Base-by-base conservation (phyloP, 805 yeast genomes). In the Sungouiella blattae region DNA sequence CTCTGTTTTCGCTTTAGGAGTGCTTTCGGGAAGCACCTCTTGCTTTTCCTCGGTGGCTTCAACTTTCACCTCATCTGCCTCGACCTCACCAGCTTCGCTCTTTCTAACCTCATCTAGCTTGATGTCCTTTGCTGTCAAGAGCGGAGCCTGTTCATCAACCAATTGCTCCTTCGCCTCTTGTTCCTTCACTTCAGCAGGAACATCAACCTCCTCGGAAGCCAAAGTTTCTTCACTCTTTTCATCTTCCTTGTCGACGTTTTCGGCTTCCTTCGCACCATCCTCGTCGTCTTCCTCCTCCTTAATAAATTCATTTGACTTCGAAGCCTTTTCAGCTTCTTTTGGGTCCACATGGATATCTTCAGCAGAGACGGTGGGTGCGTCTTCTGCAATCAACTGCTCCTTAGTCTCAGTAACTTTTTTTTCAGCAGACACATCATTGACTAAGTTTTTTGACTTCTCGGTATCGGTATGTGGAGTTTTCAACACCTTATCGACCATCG, bases 401-500 rank as follows among this genome's bases (percentile, higher is more conserved):
- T 28, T 29, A 24, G 37, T 32, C 37, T 36, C 40, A 26, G 32
- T 18, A 2, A 24, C 40, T 23, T n/a, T n/a, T n/a, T 39, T 43
- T 16, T 38, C 48, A 14, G 50, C 48, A n/a, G 47, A 28, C 11
- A 44, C 45, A 39, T 44, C 49, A 32, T 33, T 38, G 31, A 41
- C 48, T 18, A n/a, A 16, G 28, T 32, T 30, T 21, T 36, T 35
- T 31, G 31, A 18, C 31, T 28, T 11, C 11, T 36, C 33, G 13
- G 28, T 23, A 21, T 16, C 28, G 26, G 26, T 22, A 21, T 30
- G 13, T 9, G 22, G 26, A 11, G 32, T 33, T 22, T 32, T 38
- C 48, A 73, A 60, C n/a, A 75, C 77, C 28, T 59, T 62, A 35
- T 66, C 65, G 32, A 73, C 67, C 50, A 77, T 74, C 29, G 62